phyloP scores from a whole-genome alignment of 2,329 filamentous ascomycete species.

The Sclerotinia trifoliorum region DNA sequence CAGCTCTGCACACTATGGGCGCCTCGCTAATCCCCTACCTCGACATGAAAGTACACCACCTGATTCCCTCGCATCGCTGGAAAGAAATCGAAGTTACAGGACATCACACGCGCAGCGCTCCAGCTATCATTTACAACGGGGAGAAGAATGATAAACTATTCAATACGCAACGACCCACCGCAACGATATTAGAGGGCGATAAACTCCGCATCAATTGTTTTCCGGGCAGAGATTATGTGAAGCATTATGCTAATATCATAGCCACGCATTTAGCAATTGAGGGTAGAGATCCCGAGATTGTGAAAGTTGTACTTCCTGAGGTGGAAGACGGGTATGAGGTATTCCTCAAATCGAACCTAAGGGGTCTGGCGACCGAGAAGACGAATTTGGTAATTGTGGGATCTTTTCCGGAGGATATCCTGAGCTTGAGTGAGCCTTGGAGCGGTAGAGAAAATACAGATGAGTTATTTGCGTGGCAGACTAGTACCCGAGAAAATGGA shows the following conservation, averaged over 20 bases:
- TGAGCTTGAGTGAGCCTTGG: not conserved
- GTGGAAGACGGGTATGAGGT: not conserved
- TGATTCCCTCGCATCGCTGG: not conserved
- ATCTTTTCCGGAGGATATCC: not conserved
- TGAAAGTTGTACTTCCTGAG: not conserved
- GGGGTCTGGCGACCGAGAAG: not conserved
- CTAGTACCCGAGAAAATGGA: not conserved
- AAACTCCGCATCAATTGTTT: constrained; percentile 2
- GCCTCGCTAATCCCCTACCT: not conserved
- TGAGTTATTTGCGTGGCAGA: constrained; percentile 2
- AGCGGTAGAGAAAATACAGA: not conserved
- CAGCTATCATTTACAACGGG: not conserved
- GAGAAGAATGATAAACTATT: constrained; percentile 1
- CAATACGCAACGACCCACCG: constrained; percentile 4
- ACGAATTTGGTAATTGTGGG: not conserved
- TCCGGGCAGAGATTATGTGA: not conserved
- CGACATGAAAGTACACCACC: constrained; percentile 3
- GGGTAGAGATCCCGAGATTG: not conserved
- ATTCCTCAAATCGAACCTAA: not conserved
- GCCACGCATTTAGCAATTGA: not conserved
- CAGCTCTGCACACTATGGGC: not conserved
- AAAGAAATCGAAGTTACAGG: constrained; percentile 1
- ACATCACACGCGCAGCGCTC: not conserved
- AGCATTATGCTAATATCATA: constrained; percentile 2
- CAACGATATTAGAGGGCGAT: not conserved